phyloP scores from a whole-genome alignment of 306 rosid species.

The Quercus berberidifolia region DNA sequence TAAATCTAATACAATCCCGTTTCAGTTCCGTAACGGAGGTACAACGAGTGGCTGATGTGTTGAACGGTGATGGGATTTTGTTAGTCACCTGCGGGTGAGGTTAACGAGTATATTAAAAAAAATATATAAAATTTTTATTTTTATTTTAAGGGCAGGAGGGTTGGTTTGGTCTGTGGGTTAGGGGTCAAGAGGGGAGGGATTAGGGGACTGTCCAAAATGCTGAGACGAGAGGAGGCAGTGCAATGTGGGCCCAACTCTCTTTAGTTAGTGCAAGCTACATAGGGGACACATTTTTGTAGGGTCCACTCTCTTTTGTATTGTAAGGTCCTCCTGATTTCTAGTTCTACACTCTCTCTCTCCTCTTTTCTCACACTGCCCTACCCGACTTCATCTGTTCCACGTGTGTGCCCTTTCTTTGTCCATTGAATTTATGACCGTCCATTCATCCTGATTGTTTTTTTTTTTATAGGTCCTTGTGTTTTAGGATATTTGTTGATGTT shows the following conservation, averaged over 20 bases:
- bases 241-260: conserved; percentile 12
- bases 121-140: not conserved
- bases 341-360: not conserved
- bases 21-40: conserved; percentile 22
- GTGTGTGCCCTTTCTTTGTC: too few relatives aligned
- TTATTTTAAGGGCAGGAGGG: not conserved
- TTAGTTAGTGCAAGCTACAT: conserved; percentile 28
- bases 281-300: conserved; percentile 28
- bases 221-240: conserved; percentile 40
- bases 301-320: conserved; percentile 20
- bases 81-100: not conserved
- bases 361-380: too few relatives aligned
- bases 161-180: conserved; percentile 39
- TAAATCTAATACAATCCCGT: not conserved
- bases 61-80: not conserved
- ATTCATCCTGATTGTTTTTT: too few relatives aligned
- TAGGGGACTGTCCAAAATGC: conserved; percentile 31
- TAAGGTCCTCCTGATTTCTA: not conserved
- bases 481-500: too few relatives aligned
- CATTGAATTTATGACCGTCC: too few relatives aligned
- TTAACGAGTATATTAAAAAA: not conserved
- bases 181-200: conserved; percentile 27
- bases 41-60: not conserved
- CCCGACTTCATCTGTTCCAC: too few relatives aligned
- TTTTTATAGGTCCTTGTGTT: too few relatives aligned